These are phyloP conservation scores for Hyaloscypha finlandica DNA, from an alignment of 495 filamentous ascomycete species.

Conservation along the genomic window DNA sequence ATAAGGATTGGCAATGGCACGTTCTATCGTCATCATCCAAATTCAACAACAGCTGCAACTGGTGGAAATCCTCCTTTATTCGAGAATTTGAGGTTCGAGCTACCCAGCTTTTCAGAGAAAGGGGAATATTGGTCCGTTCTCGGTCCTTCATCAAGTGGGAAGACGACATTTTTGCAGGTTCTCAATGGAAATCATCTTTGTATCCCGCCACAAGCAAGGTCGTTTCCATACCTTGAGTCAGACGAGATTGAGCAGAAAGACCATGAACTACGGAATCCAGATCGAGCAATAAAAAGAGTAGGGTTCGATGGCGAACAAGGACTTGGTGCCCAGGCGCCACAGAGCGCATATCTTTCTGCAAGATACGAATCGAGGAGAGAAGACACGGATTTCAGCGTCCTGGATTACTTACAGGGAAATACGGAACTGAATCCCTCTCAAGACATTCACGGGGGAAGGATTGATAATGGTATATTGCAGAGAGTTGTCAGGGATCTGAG, in stretches of 20 bases:
- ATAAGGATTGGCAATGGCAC: constrained; percentile 74
- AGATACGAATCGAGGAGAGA: constrained; percentile 91
- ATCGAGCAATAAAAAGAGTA: constrained; percentile 75
- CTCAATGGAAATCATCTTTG: constrained; percentile 73
- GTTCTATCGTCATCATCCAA: constrained; percentile 80
- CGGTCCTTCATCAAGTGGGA: constrained; percentile 67
- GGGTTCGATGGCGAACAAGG: constrained; percentile 70
- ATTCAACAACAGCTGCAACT: constrained; percentile 30
- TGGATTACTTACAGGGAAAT: constrained; percentile 75
- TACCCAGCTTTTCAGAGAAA: constrained; percentile 52
- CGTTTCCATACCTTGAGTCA: constrained; percentile 72
- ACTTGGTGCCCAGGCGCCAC: constrained; percentile 37
- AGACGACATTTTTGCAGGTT: constrained; percentile 76
- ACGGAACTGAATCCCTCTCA: constrained; percentile 71
- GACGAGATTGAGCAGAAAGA: constrained; percentile 59
- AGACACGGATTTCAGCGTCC: constrained; percentile 81
- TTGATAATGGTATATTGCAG: constrained; percentile 50
- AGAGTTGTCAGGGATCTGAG: constrained; percentile 66
- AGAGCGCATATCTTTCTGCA: constrained; percentile 82
- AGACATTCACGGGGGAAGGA: constrained; percentile 43
- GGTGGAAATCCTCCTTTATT: constrained; percentile 66
- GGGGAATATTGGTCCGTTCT: constrained; percentile 73
- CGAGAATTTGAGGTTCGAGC: constrained; percentile 61
- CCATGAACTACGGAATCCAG: constrained; percentile 54
- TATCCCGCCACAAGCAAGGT: constrained; percentile 69